Percentiles rank a stretch among this genome's conserved stretches.
phyloP scores from a whole-genome alignment of 164 flowering plant species.

The Vitis labrusca region DNA sequence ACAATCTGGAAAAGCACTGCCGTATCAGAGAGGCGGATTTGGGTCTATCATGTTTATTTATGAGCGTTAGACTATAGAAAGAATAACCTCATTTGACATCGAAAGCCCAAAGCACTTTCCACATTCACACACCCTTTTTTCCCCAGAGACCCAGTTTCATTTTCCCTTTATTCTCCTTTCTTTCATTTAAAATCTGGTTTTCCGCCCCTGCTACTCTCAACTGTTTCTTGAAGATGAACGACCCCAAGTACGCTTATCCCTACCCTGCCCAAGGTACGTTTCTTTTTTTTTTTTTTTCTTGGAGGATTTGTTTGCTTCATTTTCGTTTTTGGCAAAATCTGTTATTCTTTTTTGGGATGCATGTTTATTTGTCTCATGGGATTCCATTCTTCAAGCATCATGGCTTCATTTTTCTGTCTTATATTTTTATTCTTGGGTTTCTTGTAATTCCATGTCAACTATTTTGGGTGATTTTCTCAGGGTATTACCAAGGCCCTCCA shows the following conservation, averaged over 20 bases:
- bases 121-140: too few species aligned
- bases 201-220: background rate
- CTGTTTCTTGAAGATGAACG: constrained; percentile 34
- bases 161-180: background rate
- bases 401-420: background rate
- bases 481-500: constrained; percentile 75
- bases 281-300: background rate
- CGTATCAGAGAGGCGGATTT: too few species aligned
- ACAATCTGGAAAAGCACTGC: too few species aligned
- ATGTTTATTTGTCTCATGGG: background rate
- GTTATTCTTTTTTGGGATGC: background rate
- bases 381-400: background rate
- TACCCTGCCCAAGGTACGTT: constrained; percentile 59
- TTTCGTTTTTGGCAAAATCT: too few species aligned
- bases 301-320: too few species aligned
- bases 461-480: constrained; percentile 17
- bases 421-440: background rate
- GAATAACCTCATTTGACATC: too few species aligned
- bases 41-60: too few species aligned
- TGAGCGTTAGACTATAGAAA: too few species aligned
- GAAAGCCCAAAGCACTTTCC: too few species aligned
- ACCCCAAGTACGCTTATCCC: constrained; percentile 71
- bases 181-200: too few species aligned
- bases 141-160: too few species aligned
- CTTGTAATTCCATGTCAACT: background rate